phyloP scores from a whole-genome alignment of 2,329 filamentous ascomycete genomes.

The Pezicula radicicola region DNA sequence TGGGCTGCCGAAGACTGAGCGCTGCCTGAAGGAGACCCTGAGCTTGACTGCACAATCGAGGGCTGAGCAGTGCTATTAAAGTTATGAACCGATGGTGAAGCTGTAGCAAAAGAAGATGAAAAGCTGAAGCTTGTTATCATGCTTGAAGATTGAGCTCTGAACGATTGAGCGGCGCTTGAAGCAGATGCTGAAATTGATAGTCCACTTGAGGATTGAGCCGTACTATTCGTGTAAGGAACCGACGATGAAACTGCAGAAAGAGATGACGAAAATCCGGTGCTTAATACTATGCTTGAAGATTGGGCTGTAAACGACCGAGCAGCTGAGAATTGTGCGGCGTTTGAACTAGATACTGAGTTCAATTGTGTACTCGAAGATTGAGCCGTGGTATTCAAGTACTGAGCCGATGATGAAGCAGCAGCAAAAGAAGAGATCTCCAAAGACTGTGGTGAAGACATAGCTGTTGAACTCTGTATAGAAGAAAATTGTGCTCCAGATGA shows the following conservation, averaged over 20 bases:
- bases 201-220: neutral
- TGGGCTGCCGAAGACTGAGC: neutral
- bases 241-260: no score
- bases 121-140: no score
- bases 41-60: neutral
- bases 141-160: neutral
- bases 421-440: neutral
- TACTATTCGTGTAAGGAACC: no score
- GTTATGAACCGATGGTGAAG: neutral
- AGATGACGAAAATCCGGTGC: no score
- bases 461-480: neutral
- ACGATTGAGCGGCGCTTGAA: neutral
- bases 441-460: neutral
- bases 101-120: neutral
- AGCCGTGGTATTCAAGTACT: neutral
- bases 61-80: neutral
- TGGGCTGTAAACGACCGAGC: no score
- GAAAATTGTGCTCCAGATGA: neutral
- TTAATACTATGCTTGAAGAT: no score
- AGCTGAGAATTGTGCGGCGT: neutral
- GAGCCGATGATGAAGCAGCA: neutral
- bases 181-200: neutral
- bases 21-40: neutral
- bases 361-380: neutral
- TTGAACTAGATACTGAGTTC: neutral